Conservation (phyloP, 371 early-diverging fungal species). For the Mortierella sp. region DNA sequence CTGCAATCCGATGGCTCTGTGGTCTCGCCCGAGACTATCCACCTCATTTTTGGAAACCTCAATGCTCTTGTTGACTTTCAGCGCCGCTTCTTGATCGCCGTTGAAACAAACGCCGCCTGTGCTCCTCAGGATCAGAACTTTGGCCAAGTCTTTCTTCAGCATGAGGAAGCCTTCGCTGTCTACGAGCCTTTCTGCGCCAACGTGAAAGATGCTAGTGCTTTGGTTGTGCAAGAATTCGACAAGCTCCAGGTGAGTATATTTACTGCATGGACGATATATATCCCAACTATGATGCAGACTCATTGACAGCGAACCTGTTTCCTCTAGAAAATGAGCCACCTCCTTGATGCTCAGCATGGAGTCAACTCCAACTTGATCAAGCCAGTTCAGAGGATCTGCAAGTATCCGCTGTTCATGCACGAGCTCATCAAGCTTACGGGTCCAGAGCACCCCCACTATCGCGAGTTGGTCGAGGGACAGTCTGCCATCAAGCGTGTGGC, state of each 20-base stretch:
- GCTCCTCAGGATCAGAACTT: constrained; percentile 85
- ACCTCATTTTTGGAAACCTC: constrained; percentile 91
- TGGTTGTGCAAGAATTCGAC: constrained; percentile 63
- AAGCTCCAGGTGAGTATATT: constrained; percentile 54
- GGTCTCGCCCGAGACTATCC: constrained; percentile 74
- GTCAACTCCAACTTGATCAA: constrained; percentile 93
- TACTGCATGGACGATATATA: background rate
- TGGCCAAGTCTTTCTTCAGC: constrained; percentile 79
- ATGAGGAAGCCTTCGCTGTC: constrained; percentile 87
- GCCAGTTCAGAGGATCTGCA: constrained; percentile 97
- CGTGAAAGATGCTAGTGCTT: constrained; percentile 77
- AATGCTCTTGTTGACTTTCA: constrained; percentile 94
- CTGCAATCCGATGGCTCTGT: constrained; percentile 46
- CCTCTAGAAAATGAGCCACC: constrained; percentile 62
- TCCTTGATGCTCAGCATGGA: constrained; percentile 87
- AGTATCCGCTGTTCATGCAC: constrained; percentile 91
- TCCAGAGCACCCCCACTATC: constrained; percentile 72
- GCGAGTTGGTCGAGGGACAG: constrained; percentile 82
- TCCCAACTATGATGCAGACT: too few relatives aligned
- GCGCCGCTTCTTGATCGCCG: constrained; percentile 88
- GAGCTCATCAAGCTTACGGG: constrained; percentile 85
- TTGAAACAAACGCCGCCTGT: constrained; percentile 85
- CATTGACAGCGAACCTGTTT: background rate
- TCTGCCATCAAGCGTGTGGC: constrained; percentile 87
- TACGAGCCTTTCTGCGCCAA: constrained; percentile 96